Base-by-base conservation (phyloP, 257 asterid species). In the Gentiana dahurica region DNA sequence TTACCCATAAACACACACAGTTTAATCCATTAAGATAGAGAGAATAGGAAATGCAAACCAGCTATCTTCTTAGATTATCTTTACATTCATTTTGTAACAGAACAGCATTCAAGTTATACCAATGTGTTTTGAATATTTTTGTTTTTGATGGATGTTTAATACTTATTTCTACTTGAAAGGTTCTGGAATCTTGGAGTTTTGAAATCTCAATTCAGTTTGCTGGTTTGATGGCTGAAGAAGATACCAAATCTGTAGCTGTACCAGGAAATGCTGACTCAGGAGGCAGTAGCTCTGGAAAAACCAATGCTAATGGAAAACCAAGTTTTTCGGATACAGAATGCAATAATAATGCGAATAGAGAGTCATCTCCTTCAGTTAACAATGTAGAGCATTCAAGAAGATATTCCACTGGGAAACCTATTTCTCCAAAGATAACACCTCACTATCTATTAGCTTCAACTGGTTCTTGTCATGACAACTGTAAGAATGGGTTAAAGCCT, bases 391-490 rank as follows among this genome's bases (percentile, higher is more conserved):
- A 60, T 62, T 58, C 73, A 6, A 63, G 66, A 48, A 77, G 77
- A 58, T 69, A 65, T 58, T 75, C 85, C 48, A 66, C 77, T 3
- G 81, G 73, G 11, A 75, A 75, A 61, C 64, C 76, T 55, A 58
- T 43, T 57, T 65, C 77, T 34, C 60, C 52, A 32, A 53, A 63
- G 5, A 62, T 36, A 59, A 62, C 65, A 62, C 87, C 98, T 1
- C 79, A 45, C 66, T 81, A 91, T 75, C 94, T 85, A 59, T 73
- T 93, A 77, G 85, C 94, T 52, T 86, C 94, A 45, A 83, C 93
- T 13, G 95, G 90, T 57, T 89, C 97, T 59, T 89, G 94, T 71
- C 97, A 89, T 58, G 97, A 89, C 68, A 65, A 72, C 46, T 89
- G 95, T 70, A 89, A 86, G 77, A 80, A 70, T 62, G 97, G 97